A percentile compares a stretch with the other conserved stretches of the same genome.
phyloP scores from a whole-genome alignment of 139 green algal species.

The Picocystis salinarum region DNA sequence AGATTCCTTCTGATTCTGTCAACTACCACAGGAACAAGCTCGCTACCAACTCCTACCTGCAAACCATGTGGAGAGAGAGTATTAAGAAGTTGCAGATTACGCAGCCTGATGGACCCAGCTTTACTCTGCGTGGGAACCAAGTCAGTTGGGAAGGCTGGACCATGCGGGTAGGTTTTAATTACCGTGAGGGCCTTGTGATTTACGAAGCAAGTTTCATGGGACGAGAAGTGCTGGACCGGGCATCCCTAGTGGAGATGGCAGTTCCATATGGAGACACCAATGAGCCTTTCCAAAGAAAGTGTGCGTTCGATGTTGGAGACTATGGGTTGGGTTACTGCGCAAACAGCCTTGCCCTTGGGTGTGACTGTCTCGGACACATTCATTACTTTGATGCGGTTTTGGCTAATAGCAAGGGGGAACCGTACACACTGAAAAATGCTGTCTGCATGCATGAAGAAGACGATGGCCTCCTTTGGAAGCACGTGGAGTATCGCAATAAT shows the following conservation, averaged over 20 bases:
- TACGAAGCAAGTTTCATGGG: conserved; percentile 27
- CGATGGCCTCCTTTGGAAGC: conserved; percentile 67
- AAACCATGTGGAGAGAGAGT: conserved; percentile 10
- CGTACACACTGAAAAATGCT: conserved; percentile 42
- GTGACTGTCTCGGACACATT: conserved; percentile 74
- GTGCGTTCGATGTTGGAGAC: conserved; percentile 65
- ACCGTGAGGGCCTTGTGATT: conserved; percentile 74
- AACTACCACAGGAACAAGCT: conserved; percentile 36
- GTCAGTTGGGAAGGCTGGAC: conserved; percentile 69
- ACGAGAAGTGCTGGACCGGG: conserved; percentile 48
- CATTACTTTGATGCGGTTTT: conserved; percentile 62
- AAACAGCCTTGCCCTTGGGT: conserved; percentile 56
- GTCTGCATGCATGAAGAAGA: conserved; percentile 83
- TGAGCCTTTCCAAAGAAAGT: conserved; percentile 55
- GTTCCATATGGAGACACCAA: conserved; percentile 59
- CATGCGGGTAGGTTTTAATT: conserved; percentile 67
- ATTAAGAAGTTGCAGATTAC: conserved; percentile 40
- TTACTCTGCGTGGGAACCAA: conserved; percentile 7
- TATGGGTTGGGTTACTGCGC: conserved; percentile 32
- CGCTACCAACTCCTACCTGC: conserved; percentile 1
- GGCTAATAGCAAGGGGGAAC: conserved; percentile 33
- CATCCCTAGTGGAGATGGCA: conserved; percentile 69
- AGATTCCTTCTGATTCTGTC: conserved; percentile 11
- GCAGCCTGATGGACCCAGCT: conserved; percentile 51
- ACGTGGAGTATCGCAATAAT: conserved; percentile 45